Conservation (phyloP, 1,284 basidiomycete species). For the Cryptococcus depauperatus region DNA sequence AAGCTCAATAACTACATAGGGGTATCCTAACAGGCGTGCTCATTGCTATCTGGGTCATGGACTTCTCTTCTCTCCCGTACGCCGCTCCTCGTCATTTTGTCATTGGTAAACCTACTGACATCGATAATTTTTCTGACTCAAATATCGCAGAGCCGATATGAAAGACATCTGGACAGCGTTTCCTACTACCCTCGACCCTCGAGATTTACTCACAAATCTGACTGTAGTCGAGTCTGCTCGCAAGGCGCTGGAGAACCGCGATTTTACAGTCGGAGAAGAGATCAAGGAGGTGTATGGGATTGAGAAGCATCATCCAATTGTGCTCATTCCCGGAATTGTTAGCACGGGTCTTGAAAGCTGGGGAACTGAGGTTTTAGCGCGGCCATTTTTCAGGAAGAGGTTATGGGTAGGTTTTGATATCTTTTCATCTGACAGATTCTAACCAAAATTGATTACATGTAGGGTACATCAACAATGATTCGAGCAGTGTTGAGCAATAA, state of each 20-base stretch:
- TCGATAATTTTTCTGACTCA: too few species aligned
- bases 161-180: slow-evolving; percentile 30
- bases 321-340: slow-evolving; percentile 63
- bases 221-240: slow-evolving; percentile 51
- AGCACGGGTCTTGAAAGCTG: slow-evolving; percentile 44
- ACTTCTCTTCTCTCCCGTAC: slow-evolving; percentile 20
- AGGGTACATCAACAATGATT: slow-evolving; percentile 57
- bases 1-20: slow-evolving; percentile 2
- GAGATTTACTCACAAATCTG: slow-evolving; percentile 35
- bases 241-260: slow-evolving; percentile 70
- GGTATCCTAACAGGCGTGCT: slow-evolving; percentile 22
- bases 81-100: background rate
- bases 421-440: background rate
- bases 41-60: slow-evolving; percentile 16
- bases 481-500: slow-evolving; percentile 23
- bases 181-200: slow-evolving; percentile 28
- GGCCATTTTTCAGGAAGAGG: slow-evolving; percentile 45
- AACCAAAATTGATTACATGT: background rate
- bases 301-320: slow-evolving; percentile 64
- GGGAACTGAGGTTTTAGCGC: slow-evolving; percentile 34
- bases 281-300: slow-evolving; percentile 58
- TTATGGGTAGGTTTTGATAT: slow-evolving; percentile 33
- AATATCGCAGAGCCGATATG: slow-evolving; percentile 22
- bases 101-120: background rate
- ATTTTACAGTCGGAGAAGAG: slow-evolving; percentile 72